These are phyloP conservation scores for Epichloe sp. DNA, from an alignment of 2,329 filamentous ascomycete species.

Conservation along the genomic window DNA sequence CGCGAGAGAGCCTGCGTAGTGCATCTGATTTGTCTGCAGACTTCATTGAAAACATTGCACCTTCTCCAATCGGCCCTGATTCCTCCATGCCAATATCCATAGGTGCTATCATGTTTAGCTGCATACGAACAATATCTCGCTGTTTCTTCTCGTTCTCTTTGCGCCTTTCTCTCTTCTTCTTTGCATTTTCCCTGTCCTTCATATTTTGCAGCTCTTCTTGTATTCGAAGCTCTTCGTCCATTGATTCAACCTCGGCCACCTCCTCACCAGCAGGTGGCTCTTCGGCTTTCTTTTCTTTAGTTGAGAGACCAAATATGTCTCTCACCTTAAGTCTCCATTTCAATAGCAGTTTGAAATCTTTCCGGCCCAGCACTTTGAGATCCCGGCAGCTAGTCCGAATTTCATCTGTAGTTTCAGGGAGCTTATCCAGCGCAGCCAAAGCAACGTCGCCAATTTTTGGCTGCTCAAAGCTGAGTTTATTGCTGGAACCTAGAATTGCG, in stretches of 20 bases:
- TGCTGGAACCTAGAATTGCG: conserved; percentile 74
- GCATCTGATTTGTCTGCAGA: conserved; percentile 64
- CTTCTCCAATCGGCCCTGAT: conserved; percentile 61
- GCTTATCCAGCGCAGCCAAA: conserved; percentile 68
- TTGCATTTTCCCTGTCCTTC: conserved; percentile 62
- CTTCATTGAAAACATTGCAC: conserved; percentile 78
- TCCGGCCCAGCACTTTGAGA: conserved; percentile 79
- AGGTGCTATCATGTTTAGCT: conserved; percentile 91
- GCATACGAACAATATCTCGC: conserved; percentile 89
- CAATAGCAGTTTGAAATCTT: conserved; percentile 83
- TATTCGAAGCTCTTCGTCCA: conserved; percentile 89
- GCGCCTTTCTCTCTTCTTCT: conserved; percentile 71
- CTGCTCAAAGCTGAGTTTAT: conserved; percentile 73
- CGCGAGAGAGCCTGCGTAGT: conserved; percentile 46
- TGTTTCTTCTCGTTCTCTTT: conserved; percentile 90
- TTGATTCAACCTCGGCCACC: conserved; percentile 68
- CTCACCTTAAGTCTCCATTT: conserved; percentile 83
- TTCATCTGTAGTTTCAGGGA: conserved; percentile 77
- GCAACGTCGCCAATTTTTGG: conserved; percentile 73
- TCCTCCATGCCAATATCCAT: conserved; percentile 94
- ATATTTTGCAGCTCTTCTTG: conserved; percentile 77
- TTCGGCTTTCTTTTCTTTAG: conserved; percentile 50
- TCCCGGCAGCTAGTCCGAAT: conserved; percentile 68
- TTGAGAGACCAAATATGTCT: conserved; percentile 75
- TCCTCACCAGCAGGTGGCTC: conserved; percentile 31